Percentiles rank a stretch among this genome's conserved stretches.
Conservation (phyloP, 192 early-diverging fungal genomes). For the Chytriomyces sp. region DNA sequence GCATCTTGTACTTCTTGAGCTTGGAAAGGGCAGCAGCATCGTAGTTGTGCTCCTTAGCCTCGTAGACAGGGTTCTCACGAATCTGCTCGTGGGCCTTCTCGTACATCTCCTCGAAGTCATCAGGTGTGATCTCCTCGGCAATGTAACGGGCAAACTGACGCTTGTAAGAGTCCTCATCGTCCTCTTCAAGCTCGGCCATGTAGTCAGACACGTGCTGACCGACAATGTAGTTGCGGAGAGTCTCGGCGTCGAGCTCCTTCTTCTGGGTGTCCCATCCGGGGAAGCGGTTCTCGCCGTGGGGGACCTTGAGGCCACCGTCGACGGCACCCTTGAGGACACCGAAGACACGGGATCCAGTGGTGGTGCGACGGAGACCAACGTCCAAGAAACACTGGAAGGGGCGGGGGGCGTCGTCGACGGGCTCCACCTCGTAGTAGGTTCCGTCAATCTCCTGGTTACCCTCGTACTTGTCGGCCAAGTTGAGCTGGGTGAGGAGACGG, state of each 20-base stretch:
- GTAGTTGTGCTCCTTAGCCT: slow-evolving; percentile 57
- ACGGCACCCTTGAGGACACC: slow-evolving; percentile 98
- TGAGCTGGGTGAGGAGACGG: slow-evolving; percentile 92
- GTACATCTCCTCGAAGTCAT: slow-evolving; percentile 96
- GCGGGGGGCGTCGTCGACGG: slow-evolving; percentile 82
- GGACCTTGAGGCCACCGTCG: slow-evolving; percentile 97
- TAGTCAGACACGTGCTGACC: slow-evolving; percentile 97
- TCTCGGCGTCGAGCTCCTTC: slow-evolving; percentile 90
- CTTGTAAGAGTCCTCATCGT: slow-evolving; percentile 98
- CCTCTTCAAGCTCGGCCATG: slow-evolving; percentile 97
- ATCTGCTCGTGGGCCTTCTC: slow-evolving; percentile 88
- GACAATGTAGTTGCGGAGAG: slow-evolving; percentile 95
- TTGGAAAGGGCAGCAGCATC: slow-evolving; percentile 73
- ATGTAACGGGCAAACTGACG: slow-evolving; percentile 93
- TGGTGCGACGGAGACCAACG: slow-evolving; percentile 94
- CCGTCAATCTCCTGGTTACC: slow-evolving; percentile 92
- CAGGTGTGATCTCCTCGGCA: slow-evolving; percentile 80
- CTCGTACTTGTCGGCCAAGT: slow-evolving; percentile 94
- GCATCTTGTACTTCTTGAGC: slow-evolving; percentile 75
- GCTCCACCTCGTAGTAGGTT: slow-evolving; percentile 83
- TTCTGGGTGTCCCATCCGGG: slow-evolving; percentile 88
- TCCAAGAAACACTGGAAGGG: slow-evolving; percentile 99
- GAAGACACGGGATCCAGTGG: slow-evolving; percentile 96
- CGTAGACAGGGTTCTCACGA: slow-evolving; percentile 82
- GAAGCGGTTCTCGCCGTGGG: slow-evolving; percentile 96